A percentile compares a stretch with the other conserved stretches of the same genome.
Conservation (phyloP, 805 yeast species). For the Blastobotrys peoriensis region DNA sequence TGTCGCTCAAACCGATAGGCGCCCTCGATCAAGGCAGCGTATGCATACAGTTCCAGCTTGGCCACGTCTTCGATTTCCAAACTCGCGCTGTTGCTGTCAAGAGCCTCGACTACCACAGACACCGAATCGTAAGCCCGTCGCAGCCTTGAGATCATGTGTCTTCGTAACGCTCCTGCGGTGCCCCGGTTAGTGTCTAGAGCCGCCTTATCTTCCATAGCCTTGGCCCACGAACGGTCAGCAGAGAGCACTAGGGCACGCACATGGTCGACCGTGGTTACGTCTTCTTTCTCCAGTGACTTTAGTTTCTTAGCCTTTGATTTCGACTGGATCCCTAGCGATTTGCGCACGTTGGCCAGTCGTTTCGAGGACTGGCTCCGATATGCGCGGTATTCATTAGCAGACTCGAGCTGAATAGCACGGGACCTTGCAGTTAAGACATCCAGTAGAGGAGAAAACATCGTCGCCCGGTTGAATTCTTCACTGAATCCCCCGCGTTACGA, state of each 20-base stretch:
- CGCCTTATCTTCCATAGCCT: slow-evolving; percentile 57
- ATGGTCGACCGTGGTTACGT: slow-evolving; percentile 41
- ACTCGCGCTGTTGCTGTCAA: neutral
- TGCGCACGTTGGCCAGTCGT: slow-evolving; percentile 58
- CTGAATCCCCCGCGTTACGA: no score
- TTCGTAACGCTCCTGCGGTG: slow-evolving; percentile 37
- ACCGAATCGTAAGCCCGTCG: neutral
- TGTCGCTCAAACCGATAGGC: slow-evolving; percentile 45
- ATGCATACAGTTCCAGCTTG: slow-evolving; percentile 21
- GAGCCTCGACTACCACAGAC: neutral
- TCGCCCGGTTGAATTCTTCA: neutral
- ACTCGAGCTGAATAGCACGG: slow-evolving; percentile 50
- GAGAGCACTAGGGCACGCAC: slow-evolving; percentile 56
- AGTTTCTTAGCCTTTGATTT: slow-evolving; percentile 45
- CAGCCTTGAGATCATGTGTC: slow-evolving; percentile 56
- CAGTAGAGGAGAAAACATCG: slow-evolving; percentile 33
- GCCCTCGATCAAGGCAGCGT: slow-evolving; percentile 46
- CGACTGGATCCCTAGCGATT: slow-evolving; percentile 54
- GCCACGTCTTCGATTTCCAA: slow-evolving; percentile 14
- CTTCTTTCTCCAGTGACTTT: slow-evolving; percentile 41
- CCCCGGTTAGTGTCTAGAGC: slow-evolving; percentile 44
- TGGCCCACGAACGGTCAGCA: slow-evolving; percentile 74
- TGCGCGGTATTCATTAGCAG: slow-evolving; percentile 61
- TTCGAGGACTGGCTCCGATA: slow-evolving; percentile 60
- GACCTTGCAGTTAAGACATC: slow-evolving; percentile 44